Percentiles rank a stretch among this genome's conserved stretches.
These are phyloP conservation scores for Coemansia sp. DNA, from an alignment of 192 early-diverging fungal species.

Conservation along the genomic window DNA sequence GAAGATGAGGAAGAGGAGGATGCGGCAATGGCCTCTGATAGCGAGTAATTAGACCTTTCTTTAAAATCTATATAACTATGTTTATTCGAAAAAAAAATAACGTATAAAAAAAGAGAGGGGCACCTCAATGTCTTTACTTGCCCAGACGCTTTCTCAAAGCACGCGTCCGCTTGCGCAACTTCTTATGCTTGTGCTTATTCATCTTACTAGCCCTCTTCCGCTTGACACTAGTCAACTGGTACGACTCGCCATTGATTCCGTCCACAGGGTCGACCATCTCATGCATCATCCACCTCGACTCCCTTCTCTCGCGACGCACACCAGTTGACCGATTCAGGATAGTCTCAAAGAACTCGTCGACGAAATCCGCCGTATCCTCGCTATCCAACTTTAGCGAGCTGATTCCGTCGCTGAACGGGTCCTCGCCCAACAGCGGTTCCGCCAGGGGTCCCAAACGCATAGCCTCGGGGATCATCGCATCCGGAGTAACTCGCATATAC, in stretches of 20 bases:
- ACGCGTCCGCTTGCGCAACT: slow-evolving; percentile 75
- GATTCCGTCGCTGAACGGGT: slow-evolving; percentile 36
- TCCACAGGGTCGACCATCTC: slow-evolving; percentile 37
- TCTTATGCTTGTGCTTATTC: slow-evolving; percentile 97
- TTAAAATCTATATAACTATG: background rate
- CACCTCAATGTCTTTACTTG: slow-evolving; percentile 50
- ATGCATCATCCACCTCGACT: slow-evolving; percentile 16
- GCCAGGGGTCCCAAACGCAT: slow-evolving; percentile 51
- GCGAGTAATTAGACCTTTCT: slow-evolving; percentile 1
- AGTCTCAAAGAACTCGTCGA: slow-evolving; percentile 51
- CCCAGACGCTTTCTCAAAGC: slow-evolving; percentile 76
- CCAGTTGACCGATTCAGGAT: slow-evolving; percentile 17
- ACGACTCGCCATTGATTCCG: slow-evolving; percentile 19
- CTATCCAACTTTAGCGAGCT: slow-evolving; percentile 16
- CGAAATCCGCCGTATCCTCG: slow-evolving; percentile 37
- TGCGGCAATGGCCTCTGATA: slow-evolving; percentile 40
- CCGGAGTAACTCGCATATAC: slow-evolving; percentile 40
- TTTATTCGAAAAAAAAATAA: background rate
- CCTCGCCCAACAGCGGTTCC: slow-evolving; percentile 37
- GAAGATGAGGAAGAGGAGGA: slow-evolving; percentile 26
- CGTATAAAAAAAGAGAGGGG: no score
- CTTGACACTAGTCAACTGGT: slow-evolving; percentile 73
- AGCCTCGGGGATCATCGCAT: slow-evolving; percentile 51
- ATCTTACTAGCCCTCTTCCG: slow-evolving; percentile 89
- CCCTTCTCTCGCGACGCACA: slow-evolving; percentile 14